Evolutionary conservation across 305 asterid genomes (phyloP).

Genomic region (Fraxinus xanthoxyloides): DNA sequence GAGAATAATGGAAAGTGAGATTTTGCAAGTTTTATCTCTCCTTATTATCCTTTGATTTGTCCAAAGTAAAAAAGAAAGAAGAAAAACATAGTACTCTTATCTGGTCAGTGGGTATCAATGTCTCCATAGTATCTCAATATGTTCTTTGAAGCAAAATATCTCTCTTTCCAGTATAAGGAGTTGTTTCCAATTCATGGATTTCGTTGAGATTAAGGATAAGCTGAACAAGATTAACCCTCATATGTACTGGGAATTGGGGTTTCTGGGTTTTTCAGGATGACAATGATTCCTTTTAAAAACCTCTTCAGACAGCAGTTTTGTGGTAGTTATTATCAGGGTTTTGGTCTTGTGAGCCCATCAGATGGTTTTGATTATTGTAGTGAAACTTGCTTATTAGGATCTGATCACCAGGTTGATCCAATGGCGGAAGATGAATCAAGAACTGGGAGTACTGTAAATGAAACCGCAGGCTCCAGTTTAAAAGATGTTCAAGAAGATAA

Average conservation of each 20-base stretch:
- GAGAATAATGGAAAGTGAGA: slow-evolving; percentile 75
- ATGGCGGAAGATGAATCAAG: slow-evolving; percentile 46
- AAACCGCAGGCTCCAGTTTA: slow-evolving; percentile 39
- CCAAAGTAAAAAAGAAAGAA: not conserved
- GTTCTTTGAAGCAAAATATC: slow-evolving; percentile 30
- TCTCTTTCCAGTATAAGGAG: not conserved
- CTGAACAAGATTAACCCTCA: not conserved
- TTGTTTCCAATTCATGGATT: slow-evolving; percentile 25
- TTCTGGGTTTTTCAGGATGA: slow-evolving; percentile 42
- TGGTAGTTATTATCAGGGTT: slow-evolving; percentile 22
- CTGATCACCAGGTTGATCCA: slow-evolving; percentile 32
- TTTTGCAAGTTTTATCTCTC: slow-evolving; percentile 43
- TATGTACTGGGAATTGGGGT: slow-evolving; percentile 17
- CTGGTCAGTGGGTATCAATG: slow-evolving; percentile 47
- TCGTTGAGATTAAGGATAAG: not conserved
- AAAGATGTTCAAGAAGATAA: slow-evolving; percentile 17
- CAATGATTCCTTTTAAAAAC: slow-evolving; percentile 51
- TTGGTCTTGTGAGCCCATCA: slow-evolving; percentile 26
- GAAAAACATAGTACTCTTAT: not conserved
- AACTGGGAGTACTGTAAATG: slow-evolving; percentile 29
- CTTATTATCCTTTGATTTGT: not conserved
- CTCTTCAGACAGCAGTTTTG: slow-evolving; percentile 12
- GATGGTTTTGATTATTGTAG: slow-evolving; percentile 25
- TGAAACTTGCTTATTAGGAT: slow-evolving; percentile 31
- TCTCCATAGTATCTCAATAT: slow-evolving; percentile 16